Conservation (phyloP, 345 rosid genomes). For the Salix suchowensis region DNA sequence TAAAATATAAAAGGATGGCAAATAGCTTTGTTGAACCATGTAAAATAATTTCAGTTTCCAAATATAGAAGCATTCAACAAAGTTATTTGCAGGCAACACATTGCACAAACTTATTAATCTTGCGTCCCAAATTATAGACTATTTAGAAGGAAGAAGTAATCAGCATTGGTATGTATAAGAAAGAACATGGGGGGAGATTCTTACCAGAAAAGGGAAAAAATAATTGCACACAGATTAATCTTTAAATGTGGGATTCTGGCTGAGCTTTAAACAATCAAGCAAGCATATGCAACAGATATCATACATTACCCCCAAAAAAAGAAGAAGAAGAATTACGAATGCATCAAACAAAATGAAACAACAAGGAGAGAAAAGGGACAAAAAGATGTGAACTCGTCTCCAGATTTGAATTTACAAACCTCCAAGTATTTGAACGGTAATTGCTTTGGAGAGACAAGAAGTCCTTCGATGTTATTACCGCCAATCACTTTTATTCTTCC, state of each 20-base stretch:
- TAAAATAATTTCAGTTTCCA: neutral
- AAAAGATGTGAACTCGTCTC: neutral
- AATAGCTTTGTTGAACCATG: neutral
- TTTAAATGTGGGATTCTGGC: too few species aligned
- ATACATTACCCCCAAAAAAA: neutral
- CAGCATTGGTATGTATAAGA: neutral
- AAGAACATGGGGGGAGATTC: neutral
- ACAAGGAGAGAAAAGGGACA: neutral
- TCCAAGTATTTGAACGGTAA: constrained; percentile 21
- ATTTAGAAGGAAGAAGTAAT: neutral
- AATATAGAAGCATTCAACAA: neutral
- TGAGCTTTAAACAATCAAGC: neutral
- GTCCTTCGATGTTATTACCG: constrained; percentile 23
- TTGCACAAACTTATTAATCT: neutral
- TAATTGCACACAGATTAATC: neutral
- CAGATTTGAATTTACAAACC: constrained; percentile 9
- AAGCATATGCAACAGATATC: neutral
- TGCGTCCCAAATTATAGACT: neutral
- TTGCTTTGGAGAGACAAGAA: constrained; percentile 17
- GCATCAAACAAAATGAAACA: neutral
- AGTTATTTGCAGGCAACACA: neutral
- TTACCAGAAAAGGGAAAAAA: neutral
- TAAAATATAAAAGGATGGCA: neutral
- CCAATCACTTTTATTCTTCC: constrained; percentile 32
- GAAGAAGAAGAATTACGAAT: neutral